phyloP scores from a whole-genome alignment of 371 early-diverging fungal species.

The Rhizopus delemar region DNA sequence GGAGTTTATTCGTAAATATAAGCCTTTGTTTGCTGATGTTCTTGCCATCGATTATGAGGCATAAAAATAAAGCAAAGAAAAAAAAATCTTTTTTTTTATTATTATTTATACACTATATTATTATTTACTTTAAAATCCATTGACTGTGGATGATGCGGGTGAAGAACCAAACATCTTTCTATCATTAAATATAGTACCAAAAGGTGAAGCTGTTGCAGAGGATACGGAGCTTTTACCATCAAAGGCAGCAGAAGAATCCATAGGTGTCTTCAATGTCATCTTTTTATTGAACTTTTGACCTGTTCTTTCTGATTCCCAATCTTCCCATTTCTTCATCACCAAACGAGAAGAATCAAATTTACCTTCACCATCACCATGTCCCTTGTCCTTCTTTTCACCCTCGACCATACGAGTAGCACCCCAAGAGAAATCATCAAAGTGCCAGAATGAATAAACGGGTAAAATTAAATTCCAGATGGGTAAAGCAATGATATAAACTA shows the following conservation, averaged over 20 bases:
- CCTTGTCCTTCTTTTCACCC: constrained; percentile 62
- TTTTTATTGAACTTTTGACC: constrained; percentile 44
- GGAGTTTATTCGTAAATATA: constrained; percentile 37
- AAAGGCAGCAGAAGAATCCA: constrained; percentile 32
- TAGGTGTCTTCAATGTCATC: constrained; percentile 28
- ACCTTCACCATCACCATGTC: constrained; percentile 66
- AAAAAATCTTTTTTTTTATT: background rate
- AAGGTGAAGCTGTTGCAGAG: constrained; percentile 30
- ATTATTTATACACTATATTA: constrained; percentile 4
- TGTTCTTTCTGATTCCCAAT: constrained; percentile 72
- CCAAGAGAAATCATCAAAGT: constrained; percentile 94
- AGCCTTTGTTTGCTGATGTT: constrained; percentile 39
- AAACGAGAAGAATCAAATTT: constrained; percentile 69
- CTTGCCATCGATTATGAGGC: constrained; percentile 48
- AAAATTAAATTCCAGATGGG: constrained; percentile 96
- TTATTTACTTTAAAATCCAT: background rate
- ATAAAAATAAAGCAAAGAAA: constrained; percentile 16
- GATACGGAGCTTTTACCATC: constrained; percentile 32
- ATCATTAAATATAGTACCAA: constrained; percentile 50
- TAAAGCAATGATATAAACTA: constrained; percentile 66
- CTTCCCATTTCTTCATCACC: constrained; percentile 70
- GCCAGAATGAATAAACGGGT: constrained; percentile 92
- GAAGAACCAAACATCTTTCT: constrained; percentile 53
- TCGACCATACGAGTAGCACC: constrained; percentile 76
- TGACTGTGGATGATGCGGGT: constrained; percentile 15